These are phyloP conservation scores for Nicotiana noctiflora DNA, from an alignment of 257 asterid genomes.

Conservation along the genomic window DNA sequence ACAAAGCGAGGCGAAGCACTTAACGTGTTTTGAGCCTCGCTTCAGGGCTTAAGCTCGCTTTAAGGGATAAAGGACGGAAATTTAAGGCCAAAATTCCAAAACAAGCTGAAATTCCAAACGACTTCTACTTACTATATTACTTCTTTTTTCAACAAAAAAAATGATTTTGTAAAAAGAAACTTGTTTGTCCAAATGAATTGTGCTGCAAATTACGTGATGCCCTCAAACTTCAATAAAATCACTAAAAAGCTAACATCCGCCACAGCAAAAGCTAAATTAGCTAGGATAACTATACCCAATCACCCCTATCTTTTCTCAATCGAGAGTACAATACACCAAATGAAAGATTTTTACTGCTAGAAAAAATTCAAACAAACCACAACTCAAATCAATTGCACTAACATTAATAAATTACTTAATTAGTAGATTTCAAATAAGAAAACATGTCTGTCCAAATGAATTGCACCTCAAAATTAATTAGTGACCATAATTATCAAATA, in stretches of 20 bases:
- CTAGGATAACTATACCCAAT: neutral
- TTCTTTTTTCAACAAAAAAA: too few species aligned
- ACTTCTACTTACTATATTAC: neutral
- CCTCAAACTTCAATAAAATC: neutral
- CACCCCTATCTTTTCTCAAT: neutral
- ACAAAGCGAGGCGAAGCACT: too few species aligned
- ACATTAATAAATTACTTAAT: neutral
- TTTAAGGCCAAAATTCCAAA: neutral
- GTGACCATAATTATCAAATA: neutral
- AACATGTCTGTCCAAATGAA: neutral
- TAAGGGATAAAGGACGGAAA: neutral
- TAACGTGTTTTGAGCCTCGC: too few species aligned
- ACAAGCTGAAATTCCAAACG: neutral
- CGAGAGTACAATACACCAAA: neutral
- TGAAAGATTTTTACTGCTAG: neutral
- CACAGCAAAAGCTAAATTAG: neutral
- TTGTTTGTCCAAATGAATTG: neutral
- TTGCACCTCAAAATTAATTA: neutral
- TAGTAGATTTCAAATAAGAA: neutral
- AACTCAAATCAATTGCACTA: neutral
- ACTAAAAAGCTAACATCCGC: neutral
- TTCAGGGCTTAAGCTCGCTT: too few species aligned
- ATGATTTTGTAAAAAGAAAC: neutral
- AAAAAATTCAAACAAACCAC: neutral
- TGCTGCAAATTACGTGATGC: neutral